Evolutionary conservation across 75 land plant species (phyloP).

Genomic region (Isoetes taiwanensis): DNA sequence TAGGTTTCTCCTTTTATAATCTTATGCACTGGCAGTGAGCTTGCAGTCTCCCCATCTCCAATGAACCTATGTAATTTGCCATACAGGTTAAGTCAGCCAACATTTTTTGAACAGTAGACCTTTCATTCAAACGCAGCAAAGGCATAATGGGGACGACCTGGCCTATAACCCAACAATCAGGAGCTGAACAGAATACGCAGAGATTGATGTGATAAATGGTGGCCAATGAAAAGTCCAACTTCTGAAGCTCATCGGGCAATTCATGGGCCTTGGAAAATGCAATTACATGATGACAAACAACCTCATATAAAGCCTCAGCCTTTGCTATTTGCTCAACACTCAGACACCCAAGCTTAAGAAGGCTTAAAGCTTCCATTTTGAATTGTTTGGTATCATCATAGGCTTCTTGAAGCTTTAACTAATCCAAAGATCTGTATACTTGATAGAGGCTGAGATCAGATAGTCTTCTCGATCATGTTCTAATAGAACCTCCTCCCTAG

Average conservation of each 20-base stretch:
- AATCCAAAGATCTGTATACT: constrained; percentile 12
- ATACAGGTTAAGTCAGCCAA: constrained; percentile 33
- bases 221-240: constrained; percentile 13
- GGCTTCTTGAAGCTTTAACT: constrained; percentile 20
- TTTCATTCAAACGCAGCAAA: constrained; percentile 22
- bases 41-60: constrained; percentile 24
- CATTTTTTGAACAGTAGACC: constrained; percentile 21
- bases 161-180: constrained; percentile 32
- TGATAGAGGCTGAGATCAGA: neutral
- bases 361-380: constrained; percentile 16
- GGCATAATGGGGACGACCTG: constrained; percentile 36
- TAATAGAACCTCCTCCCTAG: too few species aligned
- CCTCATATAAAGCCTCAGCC: constrained; percentile 28
- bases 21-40: constrained; percentile 25
- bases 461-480: constrained; percentile 2
- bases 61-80: constrained; percentile 30
- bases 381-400: constrained; percentile 35
- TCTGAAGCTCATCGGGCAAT: constrained; percentile 22
- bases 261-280: constrained; percentile 10
- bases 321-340: constrained; percentile 37
- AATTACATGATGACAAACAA: constrained; percentile 20
- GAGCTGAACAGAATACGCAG: constrained; percentile 32
- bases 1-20: constrained; percentile 16
- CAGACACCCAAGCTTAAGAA: constrained; percentile 30
- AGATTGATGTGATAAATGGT: constrained; percentile 31